A percentile compares a stretch with the other conserved stretches of the same genome.
Conservation (phyloP, 2,329 filamentous ascomycete genomes). For the Colletotrichum truncatum region DNA sequence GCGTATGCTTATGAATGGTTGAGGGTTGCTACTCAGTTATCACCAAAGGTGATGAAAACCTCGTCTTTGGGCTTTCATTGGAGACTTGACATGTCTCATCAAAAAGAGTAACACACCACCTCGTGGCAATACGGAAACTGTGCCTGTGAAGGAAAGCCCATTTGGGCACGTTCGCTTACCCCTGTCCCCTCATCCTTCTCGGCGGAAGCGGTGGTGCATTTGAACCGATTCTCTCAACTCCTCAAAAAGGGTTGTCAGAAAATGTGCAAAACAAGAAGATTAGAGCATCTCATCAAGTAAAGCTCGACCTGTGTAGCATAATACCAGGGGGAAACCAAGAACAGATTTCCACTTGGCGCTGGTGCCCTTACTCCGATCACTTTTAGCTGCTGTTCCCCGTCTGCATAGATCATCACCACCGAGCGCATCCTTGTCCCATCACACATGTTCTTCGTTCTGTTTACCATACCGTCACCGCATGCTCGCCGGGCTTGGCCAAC, state of each 20-base stretch:
- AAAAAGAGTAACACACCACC: slow-evolving; percentile 22
- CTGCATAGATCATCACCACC: slow-evolving; percentile 30
- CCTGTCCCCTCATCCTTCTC: slow-evolving; percentile 15
- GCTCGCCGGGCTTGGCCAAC: neutral
- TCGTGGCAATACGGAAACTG: slow-evolving; percentile 20
- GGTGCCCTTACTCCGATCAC: slow-evolving; percentile 11
- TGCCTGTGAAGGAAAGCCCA: slow-evolving; percentile 2
- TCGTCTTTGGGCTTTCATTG: slow-evolving; percentile 16
- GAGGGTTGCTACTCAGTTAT: slow-evolving; percentile 20
- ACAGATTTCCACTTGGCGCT: slow-evolving; percentile 1
- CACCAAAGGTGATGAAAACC: neutral
- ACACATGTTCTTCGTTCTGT: neutral
- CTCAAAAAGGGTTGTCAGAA: neutral
- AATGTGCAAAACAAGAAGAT: neutral
- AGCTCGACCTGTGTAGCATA: neutral
- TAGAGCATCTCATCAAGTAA: slow-evolving; percentile 4
- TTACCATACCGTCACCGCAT: neutral
- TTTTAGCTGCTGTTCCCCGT: slow-evolving; percentile 18
- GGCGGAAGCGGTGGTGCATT: slow-evolving; percentile 10
- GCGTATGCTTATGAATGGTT: slow-evolving; percentile 1
- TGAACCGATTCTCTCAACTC: slow-evolving; percentile 1
- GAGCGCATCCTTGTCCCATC: slow-evolving; percentile 15
- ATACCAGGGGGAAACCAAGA: slow-evolving; percentile 14
- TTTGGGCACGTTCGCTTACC: slow-evolving; percentile 21
- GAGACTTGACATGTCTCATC: slow-evolving; percentile 14